Evolutionary conservation across 2,329 filamentous ascomycete genomes (phyloP), one percentile per base, ranked within the genome.

Genomic region (Colletotrichum abscissum): DNA sequence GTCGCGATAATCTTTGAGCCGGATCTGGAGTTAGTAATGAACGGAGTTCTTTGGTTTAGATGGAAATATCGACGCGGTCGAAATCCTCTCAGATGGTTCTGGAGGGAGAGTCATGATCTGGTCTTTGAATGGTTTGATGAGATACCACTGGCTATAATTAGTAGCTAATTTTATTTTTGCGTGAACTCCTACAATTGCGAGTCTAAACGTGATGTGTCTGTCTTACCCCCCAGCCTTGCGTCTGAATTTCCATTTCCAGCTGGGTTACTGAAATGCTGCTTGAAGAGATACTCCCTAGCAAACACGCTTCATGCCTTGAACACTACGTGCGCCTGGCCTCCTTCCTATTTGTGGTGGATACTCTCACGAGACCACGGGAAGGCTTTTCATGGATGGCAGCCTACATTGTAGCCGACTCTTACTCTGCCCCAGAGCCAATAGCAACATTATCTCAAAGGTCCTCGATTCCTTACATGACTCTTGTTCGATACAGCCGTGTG

Each of bases 141-240:
- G 66, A 73, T 73, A 73, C 66, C 66, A 73, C 60, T 56, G 33
- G 58, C 30, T 55, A n/a, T 42, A 54, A 35, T 60, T 65, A 65
- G 49, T 52, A 65, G 30, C 55, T 69, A 64, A 72, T 69, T 28
- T 42, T 24, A 54, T n/a, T 24, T 30, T 30, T 26, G 7, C 52
- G 42, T n/a, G 42, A n/a, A 49, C 42, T 49, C 42, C 19, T 11
- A 4, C 42, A n/a, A 16, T 42, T 19, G 38, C 24, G 14, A 33
- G 24, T 8, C 46, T 57, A 19, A 35, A 22, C 4, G n/a, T n/a
- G 22, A 33, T 1, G 2, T 22, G 5, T 42, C 22, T n/a, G 5
- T 1, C 4, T 38, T 38, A 2, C 1, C 4, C 19, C 16, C 7
- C 2, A 30, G 16, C 42, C 5, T 46, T 46, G 1, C 6, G 2